Evolutionary conservation across 2,329 filamentous ascomycete genomes (phyloP).

Genomic region (Colletotrichum musae): DNA sequence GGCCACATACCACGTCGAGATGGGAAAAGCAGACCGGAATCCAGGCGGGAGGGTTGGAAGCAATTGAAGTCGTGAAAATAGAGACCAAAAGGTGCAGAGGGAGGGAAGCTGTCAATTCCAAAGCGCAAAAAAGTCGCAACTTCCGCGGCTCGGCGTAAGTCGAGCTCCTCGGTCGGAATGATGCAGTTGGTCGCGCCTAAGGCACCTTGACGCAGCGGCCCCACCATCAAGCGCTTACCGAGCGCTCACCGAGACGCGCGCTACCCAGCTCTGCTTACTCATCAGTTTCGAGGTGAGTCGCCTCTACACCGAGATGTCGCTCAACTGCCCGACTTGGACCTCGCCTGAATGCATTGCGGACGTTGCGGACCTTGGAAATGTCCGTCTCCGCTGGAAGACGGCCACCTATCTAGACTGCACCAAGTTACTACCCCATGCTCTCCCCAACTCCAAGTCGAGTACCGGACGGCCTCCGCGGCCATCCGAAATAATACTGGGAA

Average conservation of each 20-base stretch:
- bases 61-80: not conserved
- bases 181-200: conserved; percentile 40
- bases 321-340: too few relatives aligned
- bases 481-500: too few relatives aligned
- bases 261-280: not conserved
- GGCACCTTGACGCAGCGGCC: conserved; percentile 34
- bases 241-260: not conserved
- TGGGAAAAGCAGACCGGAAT: not conserved
- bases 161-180: conserved; percentile 35
- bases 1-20: conserved; percentile 15
- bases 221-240: not conserved
- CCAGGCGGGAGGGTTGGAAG: not conserved
- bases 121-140: conserved; percentile 29
- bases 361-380: too few relatives aligned
- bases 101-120: conserved; percentile 12
- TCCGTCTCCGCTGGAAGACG: too few relatives aligned
- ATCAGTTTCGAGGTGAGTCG: not conserved
- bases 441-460: too few relatives aligned
- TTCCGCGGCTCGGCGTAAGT: conserved; percentile 29
- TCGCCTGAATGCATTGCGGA: too few relatives aligned
- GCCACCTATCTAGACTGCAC: too few relatives aligned
- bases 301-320: too few relatives aligned
- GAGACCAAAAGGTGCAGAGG: not conserved
- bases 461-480: too few relatives aligned
- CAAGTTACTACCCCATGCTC: too few relatives aligned